Base-by-base conservation (phyloP, 78 protist genomes). In the Dictyostelium intermedium region DNA sequence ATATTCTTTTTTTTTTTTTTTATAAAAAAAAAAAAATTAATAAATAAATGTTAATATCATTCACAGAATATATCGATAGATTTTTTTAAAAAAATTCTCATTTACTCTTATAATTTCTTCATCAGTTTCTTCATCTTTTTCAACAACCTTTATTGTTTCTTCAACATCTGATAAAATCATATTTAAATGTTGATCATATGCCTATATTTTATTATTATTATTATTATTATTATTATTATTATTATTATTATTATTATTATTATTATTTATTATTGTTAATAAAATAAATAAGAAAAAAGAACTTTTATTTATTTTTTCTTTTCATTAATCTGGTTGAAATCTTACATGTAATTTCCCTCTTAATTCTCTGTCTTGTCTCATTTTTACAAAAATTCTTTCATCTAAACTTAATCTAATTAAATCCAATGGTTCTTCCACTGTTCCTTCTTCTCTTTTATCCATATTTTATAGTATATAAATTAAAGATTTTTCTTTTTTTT, bases 161-260 rank as follows among this genome's bases (percentile, higher is more conserved):
- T 98, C 99, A n/a, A 97, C 99, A 20, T 99, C 98, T 25, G 98
- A 91, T n/a, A 99, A 95, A n/a, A 99, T 83, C 98, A 98, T 96
- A 95, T 99, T 99, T 61, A 98, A 80, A 81, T 99, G 99, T 84
- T 97, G 99, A 91, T 99, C 99, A 91, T 93, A 99, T 32, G 99
- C 99, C 99, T 98, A 74, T 32, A 39, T 5, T 39, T 39, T 39
- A 39, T 2, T 20, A 25, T 27, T 10, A 25, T 61, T 41, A 9
- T 27, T 76, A 3, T 34, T 13, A 4, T 47, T 16, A 41, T 27
- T 41, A 11, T 60, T 23, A 34, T 39, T 56, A 69, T 10, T 69
- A 84, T 25, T 32, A 30, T 16, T 39, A 20, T 39, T 1, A 74
- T n/a, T n/a, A n/a, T n/a, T n/a, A n/a, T n/a, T n/a, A n/a, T n/a